Base-by-base conservation (phyloP, 2,329 filamentous ascomycete genomes). In the Madurella mycetomatis region DNA sequence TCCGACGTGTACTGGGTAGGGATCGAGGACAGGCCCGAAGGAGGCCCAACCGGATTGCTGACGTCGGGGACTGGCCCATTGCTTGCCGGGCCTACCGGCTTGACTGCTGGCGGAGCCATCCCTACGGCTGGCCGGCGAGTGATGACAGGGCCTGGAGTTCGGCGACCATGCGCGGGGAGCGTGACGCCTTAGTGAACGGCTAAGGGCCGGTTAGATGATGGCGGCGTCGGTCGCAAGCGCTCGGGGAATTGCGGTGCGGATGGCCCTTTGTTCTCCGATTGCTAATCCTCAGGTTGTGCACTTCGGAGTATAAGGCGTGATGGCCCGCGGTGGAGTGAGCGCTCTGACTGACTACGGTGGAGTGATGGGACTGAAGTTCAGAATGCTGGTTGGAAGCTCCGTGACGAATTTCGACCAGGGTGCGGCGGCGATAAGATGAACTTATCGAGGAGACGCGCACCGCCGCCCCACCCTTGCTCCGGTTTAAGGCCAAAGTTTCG, bases 1-100 rank as follows among this genome's bases (percentile, higher is more conserved):
- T 96, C 90, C 61, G 90, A 87, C 58, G 90, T 82, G 73, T 92
- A 97, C 54, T 90, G 89, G 47, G 79, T 74, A 18, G 76, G 74
- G 41, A 76, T 74, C 41, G 73, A 74, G 47, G 79, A 75, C 60
- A 72, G 70, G 58, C 78, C 78, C 2, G 77, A 62, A 2, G 57
- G 59, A 16, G 63, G 63, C 9, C 63, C 63, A 32, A 60, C 47
- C 4, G 60, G 57, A 13, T 37, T 41, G 18, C 11, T 34, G 15
- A 58, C 54, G 11, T 55, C 51, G 19, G 60, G 37, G 5, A 42
- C 15, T 25, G 53, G 44, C 34, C 44, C 56, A 25, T 53, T 55
- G 34, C 30, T 47, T 4, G 49, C 49, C 19, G 56, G 25, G 7
- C 44, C 54, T 19, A 50, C 37, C 18, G 56, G 42, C 25, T 60